Evolutionary conservation across 305 asterid genomes (phyloP), one percentile per base, ranked within the genome.

Genomic region (Petunia hybrid): DNA sequence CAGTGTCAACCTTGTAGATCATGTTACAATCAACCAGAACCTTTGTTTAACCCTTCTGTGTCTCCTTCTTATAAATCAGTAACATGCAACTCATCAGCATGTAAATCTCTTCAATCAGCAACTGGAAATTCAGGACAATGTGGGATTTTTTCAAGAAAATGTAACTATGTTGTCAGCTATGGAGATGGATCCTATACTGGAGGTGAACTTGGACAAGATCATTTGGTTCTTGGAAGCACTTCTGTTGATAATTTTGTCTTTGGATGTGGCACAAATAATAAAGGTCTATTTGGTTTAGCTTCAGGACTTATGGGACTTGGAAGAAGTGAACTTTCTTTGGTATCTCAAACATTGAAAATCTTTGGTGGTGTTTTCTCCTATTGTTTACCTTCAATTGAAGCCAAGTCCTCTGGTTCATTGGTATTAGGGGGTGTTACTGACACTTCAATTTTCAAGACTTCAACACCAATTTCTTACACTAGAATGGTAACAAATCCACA

Each of bases 281-380:
- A 80, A 82, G 98, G 98, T 10, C 86, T 95, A 12, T 95, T 95
- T 80, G 98, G 98, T 1, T 84, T 87, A 40, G 97, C 97, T 6
- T 89, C 98, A 1, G 98, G 98, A 9, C 81, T 93, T 10, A 91
- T 95, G 91, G 99, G 99, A 59, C 82, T 95, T 12, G 97, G 99
- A 63, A 90, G 93, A 83, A 91, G 97, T 76, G 90, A 91, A 53
- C 86, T 93, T 8, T 95, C 98, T 6, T 69, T 93, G 77, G 69
- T 91, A 77, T 90, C 97, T 43, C 99, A 95, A 80, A 92, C 97
- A 51, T 87, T n/a, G n/a, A n/a, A n/a, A n/a, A n/a, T n/a, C n/a
- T 95, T 93, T 81, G 89, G 87, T 1, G 94, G 97, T 3, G 93
- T 91, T 83, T 95, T 95, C 83, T 91, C 98, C 3, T 95, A 95